A percentile compares a stretch with the other conserved stretches of the same genome.
phyloP scores from a whole-genome alignment of 2,329 filamentous ascomycete genomes.

The Fusarium musae region DNA sequence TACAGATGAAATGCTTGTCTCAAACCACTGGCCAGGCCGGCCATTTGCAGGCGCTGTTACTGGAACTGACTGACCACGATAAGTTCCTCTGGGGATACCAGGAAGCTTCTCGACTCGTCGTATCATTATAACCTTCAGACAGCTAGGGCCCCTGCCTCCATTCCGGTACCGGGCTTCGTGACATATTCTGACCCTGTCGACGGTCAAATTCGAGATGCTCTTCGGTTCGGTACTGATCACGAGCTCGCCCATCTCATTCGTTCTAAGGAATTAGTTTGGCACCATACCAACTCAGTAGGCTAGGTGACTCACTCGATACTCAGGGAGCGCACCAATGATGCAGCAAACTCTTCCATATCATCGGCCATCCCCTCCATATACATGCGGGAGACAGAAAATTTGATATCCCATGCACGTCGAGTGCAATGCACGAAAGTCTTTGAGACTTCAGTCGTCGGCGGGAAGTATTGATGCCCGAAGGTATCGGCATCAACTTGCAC shows the following conservation, averaged over 20 bases:
- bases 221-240: conserved; percentile 26
- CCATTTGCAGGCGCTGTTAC: conserved; percentile 6
- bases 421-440: conserved; percentile 47
- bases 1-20: conserved; percentile 44
- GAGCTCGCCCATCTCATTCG: conserved; percentile 22
- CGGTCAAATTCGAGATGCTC: neutral
- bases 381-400: conserved; percentile 36
- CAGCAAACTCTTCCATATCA: conserved; percentile 32
- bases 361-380: conserved; percentile 19
- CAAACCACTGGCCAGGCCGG: conserved; percentile 43
- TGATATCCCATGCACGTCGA: conserved; percentile 48
- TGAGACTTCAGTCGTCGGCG: conserved; percentile 31
- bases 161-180: conserved; percentile 41
- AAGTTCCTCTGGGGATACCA: neutral
- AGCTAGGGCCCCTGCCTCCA: conserved; percentile 7
- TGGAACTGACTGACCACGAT: conserved; percentile 20
- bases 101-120: conserved; percentile 24
- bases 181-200: conserved; percentile 34
- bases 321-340: conserved; percentile 38
- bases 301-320: conserved; percentile 39
- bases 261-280: conserved; percentile 29
- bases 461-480: conserved; percentile 38
- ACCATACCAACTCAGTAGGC: no score
- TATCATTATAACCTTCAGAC: conserved; percentile 42
- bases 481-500: conserved; percentile 46